Percentiles rank a stretch among this genome's conserved stretches.
Evolutionary conservation across 2,329 filamentous ascomycete species (phyloP).

Genomic region (Exophiala oligosperma): DNA sequence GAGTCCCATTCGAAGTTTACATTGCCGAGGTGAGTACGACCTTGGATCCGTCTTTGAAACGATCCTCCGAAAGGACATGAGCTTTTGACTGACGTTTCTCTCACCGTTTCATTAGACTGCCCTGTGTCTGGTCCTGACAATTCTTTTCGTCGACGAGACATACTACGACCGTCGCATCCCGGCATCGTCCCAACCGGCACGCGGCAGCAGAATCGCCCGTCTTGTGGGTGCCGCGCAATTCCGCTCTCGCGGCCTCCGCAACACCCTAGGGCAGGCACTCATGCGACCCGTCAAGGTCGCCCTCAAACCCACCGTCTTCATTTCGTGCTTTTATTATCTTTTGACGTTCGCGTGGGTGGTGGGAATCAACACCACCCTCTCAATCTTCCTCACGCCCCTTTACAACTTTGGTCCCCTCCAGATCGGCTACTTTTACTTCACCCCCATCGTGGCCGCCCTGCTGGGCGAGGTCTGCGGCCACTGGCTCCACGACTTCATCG

Average conservation of each 20-base stretch:
- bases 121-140: slow-evolving; percentile 35
- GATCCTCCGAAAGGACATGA: neutral
- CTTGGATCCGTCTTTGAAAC: neutral
- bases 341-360: slow-evolving; percentile 45
- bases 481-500: slow-evolving; percentile 56
- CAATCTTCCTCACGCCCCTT: slow-evolving; percentile 52
- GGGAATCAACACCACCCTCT: slow-evolving; percentile 58
- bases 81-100: neutral
- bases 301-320: slow-evolving; percentile 40
- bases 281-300: slow-evolving; percentile 40
- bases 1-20: slow-evolving; percentile 39
- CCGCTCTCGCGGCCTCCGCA: slow-evolving; percentile 31
- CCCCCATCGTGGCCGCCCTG: slow-evolving; percentile 55
- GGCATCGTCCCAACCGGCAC: slow-evolving; percentile 25
- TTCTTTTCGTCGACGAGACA: slow-evolving; percentile 40
- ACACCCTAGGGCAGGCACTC: slow-evolving; percentile 36
- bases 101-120: slow-evolving; percentile 19
- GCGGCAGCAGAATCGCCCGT: slow-evolving; percentile 30
- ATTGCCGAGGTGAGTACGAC: slow-evolving; percentile 29
- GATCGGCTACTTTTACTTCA: slow-evolving; percentile 60
- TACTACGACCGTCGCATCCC: slow-evolving; percentile 38
- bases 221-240: slow-evolving; percentile 32
- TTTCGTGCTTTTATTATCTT: slow-evolving; percentile 40
- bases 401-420: slow-evolving; percentile 53
- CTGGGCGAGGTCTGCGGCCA: slow-evolving; percentile 57